Base-by-base conservation (phyloP, 345 rosid species). In the Pistacia vera region DNA sequence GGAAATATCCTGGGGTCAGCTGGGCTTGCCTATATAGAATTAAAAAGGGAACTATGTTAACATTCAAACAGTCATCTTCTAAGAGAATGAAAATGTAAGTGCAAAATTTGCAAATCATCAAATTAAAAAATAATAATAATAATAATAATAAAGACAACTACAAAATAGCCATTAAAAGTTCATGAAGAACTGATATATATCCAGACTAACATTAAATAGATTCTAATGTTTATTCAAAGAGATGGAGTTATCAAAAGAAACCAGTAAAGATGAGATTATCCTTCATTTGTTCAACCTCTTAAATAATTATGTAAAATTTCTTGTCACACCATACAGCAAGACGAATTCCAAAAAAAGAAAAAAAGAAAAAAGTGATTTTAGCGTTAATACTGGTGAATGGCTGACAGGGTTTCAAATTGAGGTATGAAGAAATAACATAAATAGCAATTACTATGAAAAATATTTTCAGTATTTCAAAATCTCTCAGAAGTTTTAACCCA, bases 1-100 rank as follows among this genome's bases (percentile, higher is more conserved):
- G 99, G 99, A 70, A 95, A 95, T 0, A 82, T 77, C 80, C 77
- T 88, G 56, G 94, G 92, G 76, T 90, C 93, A 44, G 94, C 75
- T 22, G 97, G 98, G 68, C 85, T 93, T 61, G 99, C 99, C 99
- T 95, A 82, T 49, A 82, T 14, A 66, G 25, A 33, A 80, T 10
- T 68, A 59, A 36, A 77, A 68, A 8, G 4, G 52, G 67, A 80
- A 81, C 30, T 73, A 82, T 8, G 54, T 77, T 48, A 68, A 74
- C 51, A 80, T 74, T 57, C 13, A 72, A 61, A 11, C 3, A 59
- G 66, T 55, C 61, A 71, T 46, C 56, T 55, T 57, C 63, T 18
- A 25, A 58, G 30, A 55, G 57, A 49, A 17, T 7, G 7, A 4
- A 52, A 20, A 41, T 18, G 64, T 1, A 63, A 63, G 11, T 33